Conservation (phyloP, 805 yeast genomes). For the Komagataella mondaviorum region DNA sequence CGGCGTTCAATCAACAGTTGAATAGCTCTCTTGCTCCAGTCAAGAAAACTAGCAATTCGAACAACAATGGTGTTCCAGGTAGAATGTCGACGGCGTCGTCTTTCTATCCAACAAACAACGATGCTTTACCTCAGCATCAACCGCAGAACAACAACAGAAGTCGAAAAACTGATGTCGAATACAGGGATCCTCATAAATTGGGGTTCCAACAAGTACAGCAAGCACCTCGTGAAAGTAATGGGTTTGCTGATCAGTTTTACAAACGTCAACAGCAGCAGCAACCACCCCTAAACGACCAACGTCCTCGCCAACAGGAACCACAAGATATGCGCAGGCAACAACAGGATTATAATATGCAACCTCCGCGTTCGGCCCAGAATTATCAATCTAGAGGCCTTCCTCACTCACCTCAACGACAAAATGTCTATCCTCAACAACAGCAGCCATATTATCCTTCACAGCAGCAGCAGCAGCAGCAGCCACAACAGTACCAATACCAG, state of each 20-base stretch:
- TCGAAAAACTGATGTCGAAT: not conserved
- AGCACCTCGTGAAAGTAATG: not conserved
- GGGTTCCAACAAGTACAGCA: slow-evolving; percentile 6
- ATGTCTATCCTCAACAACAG: slow-evolving; percentile 4
- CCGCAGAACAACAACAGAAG: slow-evolving; percentile 1
- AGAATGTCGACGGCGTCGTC: not conserved
- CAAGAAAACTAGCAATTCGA: not conserved
- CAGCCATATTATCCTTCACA: not conserved
- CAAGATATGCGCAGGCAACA: slow-evolving; percentile 2
- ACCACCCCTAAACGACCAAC: slow-evolving; percentile 8
- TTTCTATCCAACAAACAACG: not conserved
- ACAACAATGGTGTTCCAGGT: not conserved
- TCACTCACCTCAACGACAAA: slow-evolving; percentile 5
- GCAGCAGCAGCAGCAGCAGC: slow-evolving; percentile 7
- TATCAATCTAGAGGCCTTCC: slow-evolving; percentile 5
- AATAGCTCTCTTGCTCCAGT: slow-evolving; percentile 10
- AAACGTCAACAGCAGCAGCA: slow-evolving; percentile 9
- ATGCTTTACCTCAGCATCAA: slow-evolving; percentile 6
- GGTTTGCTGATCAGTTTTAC: slow-evolving; percentile 5
- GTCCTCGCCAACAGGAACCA: slow-evolving; percentile 5
- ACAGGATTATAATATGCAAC: slow-evolving; percentile 1
- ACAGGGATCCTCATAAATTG: slow-evolving; percentile 7
- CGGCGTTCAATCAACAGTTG: slow-evolving; percentile 18
- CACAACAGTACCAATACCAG: slow-evolving; percentile 7
- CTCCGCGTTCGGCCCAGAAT: slow-evolving; percentile 4